Evolutionary conservation across 768 basidiomycete species (phyloP), one percentile per base, ranked within the genome.

Genomic region (Pseudohyphozyma bogoriensis): DNA sequence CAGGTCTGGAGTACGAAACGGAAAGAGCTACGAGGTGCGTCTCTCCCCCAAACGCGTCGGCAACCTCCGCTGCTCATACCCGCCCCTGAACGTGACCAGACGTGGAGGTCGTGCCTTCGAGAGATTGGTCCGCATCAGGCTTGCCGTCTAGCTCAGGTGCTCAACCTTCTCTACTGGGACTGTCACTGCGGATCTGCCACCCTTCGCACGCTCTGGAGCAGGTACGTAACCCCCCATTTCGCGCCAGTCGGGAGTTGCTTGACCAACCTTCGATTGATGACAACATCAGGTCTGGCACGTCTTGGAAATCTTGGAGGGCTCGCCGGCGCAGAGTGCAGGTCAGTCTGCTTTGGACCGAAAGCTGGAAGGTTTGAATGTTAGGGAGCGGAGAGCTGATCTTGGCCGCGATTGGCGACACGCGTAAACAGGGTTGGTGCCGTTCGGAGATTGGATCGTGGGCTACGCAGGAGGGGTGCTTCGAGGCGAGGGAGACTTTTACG

Each of bases 401-500:
- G 35, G 51, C 15, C 36, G 33, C 9, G 50, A 4, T 33, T 15
- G 51, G 35, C 39, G n/a, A 54, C 22, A 18, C 35, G 33, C 51
- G 7, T 10, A 2, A 32, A 28, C 68, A 62, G 93, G 92, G 4
- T 81, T 97, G 15, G 95, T 99, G 24, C 93, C 93, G 1, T 92
- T 88, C 77, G 79, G 81, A 33, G 81, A 83, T 73, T 84, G 81
- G 77, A 82, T 83, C 66, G 77, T 85, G 70, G 93, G 93, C 24
- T 99, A 93, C 87, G 88, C 89, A 20, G 93, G 95, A 15, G 93
- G 95, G 11, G 85, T 87, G 4, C 76, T 99, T 49, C 80, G 84
- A 63, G 84, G 87, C 11, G 93, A 99, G 74, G 85, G 85, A 59
- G 95, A 97, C 70, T 97, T 99, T 69, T 97, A 96, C 72, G 89